phyloP scores from a whole-genome alignment of 345 rosid genomes.

The Toxicodendron radicans region DNA sequence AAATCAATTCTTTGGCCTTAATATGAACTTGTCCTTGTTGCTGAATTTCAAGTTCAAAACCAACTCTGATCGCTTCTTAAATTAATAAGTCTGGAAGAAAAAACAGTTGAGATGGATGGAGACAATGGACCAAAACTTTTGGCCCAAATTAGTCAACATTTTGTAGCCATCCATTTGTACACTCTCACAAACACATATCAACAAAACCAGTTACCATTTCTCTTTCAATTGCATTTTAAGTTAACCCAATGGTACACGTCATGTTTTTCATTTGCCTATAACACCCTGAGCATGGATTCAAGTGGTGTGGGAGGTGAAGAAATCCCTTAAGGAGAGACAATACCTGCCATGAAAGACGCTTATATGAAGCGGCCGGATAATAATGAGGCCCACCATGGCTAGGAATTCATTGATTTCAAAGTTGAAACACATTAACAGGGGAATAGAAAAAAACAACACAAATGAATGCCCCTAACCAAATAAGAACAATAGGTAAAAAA shows the following conservation, averaged over 20 bases:
- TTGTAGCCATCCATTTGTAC: not conserved
- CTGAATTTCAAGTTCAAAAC: not conserved
- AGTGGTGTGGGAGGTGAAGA: too few species aligned
- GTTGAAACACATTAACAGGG: not conserved
- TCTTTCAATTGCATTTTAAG: slow-evolving; percentile 3
- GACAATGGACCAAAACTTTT: not conserved
- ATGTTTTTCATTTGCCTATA: too few species aligned
- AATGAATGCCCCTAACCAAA: not conserved
- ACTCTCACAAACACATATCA: not conserved
- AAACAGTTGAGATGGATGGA: not conserved
- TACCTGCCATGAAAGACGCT: too few species aligned
- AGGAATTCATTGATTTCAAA: not conserved
- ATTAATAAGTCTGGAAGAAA: too few species aligned
- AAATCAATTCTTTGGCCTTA: not conserved
- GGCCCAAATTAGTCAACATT: not conserved
- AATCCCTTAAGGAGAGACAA: too few species aligned
- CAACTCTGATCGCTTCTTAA: not conserved
- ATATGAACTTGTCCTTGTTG: not conserved
- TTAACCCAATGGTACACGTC: too few species aligned
- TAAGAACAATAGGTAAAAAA: not conserved
- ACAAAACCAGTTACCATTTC: slow-evolving; percentile 2
- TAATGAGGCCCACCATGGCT: too few species aligned
- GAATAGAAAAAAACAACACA: too few species aligned
- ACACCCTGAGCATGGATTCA: too few species aligned
- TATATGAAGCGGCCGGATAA: too few species aligned